Evolutionary conservation across 192 early-diverging fungal species (phyloP).

Genomic region (Coemansia sp.): DNA sequence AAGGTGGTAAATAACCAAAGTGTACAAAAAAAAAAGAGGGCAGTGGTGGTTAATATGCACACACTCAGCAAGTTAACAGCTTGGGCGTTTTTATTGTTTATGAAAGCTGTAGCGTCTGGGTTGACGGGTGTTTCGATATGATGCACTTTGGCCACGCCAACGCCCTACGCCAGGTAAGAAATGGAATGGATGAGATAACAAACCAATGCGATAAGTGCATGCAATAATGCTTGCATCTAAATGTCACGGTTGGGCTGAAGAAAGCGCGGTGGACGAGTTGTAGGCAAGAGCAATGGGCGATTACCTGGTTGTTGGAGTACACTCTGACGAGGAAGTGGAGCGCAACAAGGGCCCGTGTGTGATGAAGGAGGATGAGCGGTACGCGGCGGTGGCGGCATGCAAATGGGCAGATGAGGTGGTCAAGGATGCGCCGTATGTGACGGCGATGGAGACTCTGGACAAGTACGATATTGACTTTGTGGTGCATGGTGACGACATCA

Average conservation of each 20-base stretch:
- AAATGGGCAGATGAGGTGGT: constrained; percentile 97
- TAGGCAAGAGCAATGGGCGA: constrained; percentile 95
- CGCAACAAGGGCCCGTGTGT: constrained; percentile 96
- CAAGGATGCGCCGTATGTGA: constrained; percentile 88
- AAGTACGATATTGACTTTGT: constrained; percentile 90
- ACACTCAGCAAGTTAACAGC: neutral
- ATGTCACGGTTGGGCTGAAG: neutral
- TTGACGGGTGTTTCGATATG: constrained; percentile 96
- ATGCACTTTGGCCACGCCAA: constrained; percentile 98
- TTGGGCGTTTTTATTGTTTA: neutral
- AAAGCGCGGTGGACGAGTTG: neutral
- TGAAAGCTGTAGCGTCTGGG: constrained; percentile 61
- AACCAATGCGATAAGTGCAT: neutral
- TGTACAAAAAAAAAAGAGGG: neutral
- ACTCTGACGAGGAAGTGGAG: constrained; percentile 90
- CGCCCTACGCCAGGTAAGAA: constrained; percentile 83
- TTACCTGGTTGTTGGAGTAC: constrained; percentile 92
- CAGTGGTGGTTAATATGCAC: neutral
- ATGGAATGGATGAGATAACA: neutral
- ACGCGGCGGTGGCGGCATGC: constrained; percentile 92
- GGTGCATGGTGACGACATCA: constrained; percentile 97
- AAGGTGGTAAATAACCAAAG: neutral
- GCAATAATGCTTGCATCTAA: neutral
- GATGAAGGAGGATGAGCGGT: constrained; percentile 94
- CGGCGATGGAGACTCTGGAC: constrained; percentile 81